Conservation (phyloP, 1,284 basidiomycete genomes). For the Ceratobasidium sp. region DNA sequence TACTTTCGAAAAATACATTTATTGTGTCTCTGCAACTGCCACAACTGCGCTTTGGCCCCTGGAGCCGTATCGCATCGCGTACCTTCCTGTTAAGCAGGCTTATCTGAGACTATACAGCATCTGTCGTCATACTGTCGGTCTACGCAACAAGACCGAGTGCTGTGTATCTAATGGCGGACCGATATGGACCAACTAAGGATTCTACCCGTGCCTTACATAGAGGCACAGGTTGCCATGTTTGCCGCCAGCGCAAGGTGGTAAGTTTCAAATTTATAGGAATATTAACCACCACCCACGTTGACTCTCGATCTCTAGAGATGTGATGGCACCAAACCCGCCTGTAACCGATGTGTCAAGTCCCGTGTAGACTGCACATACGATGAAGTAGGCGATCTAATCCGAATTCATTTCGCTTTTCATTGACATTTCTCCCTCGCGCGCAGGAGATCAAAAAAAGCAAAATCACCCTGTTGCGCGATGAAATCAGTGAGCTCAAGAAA, state of each 20-base stretch:
- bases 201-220: conserved; percentile 4
- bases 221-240: conserved; percentile 23
- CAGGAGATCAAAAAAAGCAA: conserved; percentile 45
- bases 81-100: neutral
- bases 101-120: neutral
- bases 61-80: too few species aligned
- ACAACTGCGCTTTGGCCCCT: too few species aligned
- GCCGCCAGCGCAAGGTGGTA: conserved; percentile 32
- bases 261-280: neutral
- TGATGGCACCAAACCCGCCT: conserved; percentile 53
- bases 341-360: conserved; percentile 51
- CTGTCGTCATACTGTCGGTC: conserved; percentile 3
- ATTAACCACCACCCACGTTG: neutral
- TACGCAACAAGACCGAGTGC: conserved; percentile 16
- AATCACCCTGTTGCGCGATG: conserved; percentile 50
- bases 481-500: conserved; percentile 51
- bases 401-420: too few species aligned
- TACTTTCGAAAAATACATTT: too few species aligned
- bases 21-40: too few species aligned
- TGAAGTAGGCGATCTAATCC: conserved; percentile 45
- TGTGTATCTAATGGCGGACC: conserved; percentile 23
- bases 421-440: conserved; percentile 7
- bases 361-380: conserved; percentile 57
- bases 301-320: conserved; percentile 50
- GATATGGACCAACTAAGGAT: conserved; percentile 12